Percentiles rank a stretch among this genome's conserved stretches.
phyloP scores from a whole-genome alignment of 148 eudicot genomes.

The Dianthus caryophyllus region DNA sequence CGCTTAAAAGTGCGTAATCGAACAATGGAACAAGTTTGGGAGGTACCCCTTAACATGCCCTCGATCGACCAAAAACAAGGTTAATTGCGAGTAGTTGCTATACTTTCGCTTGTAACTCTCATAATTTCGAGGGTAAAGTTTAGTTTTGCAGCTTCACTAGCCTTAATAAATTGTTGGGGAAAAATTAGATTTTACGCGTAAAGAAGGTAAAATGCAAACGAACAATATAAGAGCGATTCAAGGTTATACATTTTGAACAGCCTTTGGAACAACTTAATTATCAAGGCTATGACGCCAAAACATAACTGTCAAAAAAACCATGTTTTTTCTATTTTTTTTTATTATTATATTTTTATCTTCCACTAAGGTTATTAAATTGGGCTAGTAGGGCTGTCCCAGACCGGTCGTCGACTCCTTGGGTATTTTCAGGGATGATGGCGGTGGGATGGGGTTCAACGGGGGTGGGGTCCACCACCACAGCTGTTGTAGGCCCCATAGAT shows the following conservation, averaged over 20 bases:
- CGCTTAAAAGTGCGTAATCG: too few relatives aligned
- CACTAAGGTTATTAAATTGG: conserved; percentile 45
- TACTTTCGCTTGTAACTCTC: too few relatives aligned
- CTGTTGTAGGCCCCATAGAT: conserved; percentile 6
- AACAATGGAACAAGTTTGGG: too few relatives aligned
- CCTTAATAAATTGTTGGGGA: neutral
- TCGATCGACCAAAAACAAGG: too few relatives aligned
- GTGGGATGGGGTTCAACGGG: conserved; percentile 9
- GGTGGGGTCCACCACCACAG: neutral
- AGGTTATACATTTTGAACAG: conserved; percentile 1
- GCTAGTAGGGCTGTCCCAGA: conserved; percentile 35
- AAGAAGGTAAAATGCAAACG: neutral
- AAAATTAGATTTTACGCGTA: neutral
- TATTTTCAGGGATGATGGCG: conserved; percentile 25
- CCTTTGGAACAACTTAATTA: conserved; percentile 1
- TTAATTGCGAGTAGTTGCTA: too few relatives aligned
- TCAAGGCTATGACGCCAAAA: neutral
- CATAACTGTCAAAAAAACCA: neutral
- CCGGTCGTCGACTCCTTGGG: conserved; percentile 28
- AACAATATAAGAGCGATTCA: conserved; percentile 10
- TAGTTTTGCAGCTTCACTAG: neutral
- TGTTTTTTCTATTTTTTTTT: neutral
- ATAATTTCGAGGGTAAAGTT: too few relatives aligned
- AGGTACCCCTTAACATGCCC: too few relatives aligned
- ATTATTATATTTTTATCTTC: conserved; percentile 41